Percentiles rank a stretch among this genome's conserved stretches.
Conservation (phyloP, 2,329 filamentous ascomycete species). For the Exserohilum turcica region DNA sequence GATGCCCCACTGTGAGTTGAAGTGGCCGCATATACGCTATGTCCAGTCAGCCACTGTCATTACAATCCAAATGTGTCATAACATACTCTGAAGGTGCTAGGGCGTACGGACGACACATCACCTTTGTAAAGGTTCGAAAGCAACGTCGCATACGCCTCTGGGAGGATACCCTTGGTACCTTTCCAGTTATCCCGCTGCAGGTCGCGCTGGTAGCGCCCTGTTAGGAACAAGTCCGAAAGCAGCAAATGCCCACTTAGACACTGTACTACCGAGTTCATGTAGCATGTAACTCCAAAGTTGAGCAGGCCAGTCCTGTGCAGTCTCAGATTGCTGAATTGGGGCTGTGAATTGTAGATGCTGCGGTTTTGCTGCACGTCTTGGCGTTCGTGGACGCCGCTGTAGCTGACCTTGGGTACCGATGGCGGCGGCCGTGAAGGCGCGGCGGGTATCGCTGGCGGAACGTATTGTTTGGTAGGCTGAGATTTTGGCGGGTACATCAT, state of each 20-base stretch:
- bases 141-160: conserved; percentile 65
- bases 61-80: neutral
- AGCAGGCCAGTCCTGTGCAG: conserved; percentile 73
- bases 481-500: conserved; percentile 56
- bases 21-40: conserved; percentile 64
- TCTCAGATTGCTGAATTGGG: conserved; percentile 51
- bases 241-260: conserved; percentile 74
- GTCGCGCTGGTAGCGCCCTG: conserved; percentile 63
- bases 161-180: conserved; percentile 67
- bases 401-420: conserved; percentile 67
- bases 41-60: conserved; percentile 20
- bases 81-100: conserved; percentile 53
- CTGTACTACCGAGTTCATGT: conserved; percentile 90
- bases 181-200: conserved; percentile 67
- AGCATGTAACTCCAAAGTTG: conserved; percentile 85
- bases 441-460: conserved; percentile 61
- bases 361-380: conserved; percentile 42
- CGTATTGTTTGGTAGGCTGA: conserved; percentile 52
- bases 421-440: conserved; percentile 64
- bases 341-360: conserved; percentile 53
- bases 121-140: conserved; percentile 67
- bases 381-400: conserved; percentile 77
- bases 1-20: conserved; percentile 72
- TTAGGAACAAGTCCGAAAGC: conserved; percentile 67
- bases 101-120: conserved; percentile 55